Base-by-base conservation (phyloP, 1,284 basidiomycete genomes). In the Naganishia liquefaciens region DNA sequence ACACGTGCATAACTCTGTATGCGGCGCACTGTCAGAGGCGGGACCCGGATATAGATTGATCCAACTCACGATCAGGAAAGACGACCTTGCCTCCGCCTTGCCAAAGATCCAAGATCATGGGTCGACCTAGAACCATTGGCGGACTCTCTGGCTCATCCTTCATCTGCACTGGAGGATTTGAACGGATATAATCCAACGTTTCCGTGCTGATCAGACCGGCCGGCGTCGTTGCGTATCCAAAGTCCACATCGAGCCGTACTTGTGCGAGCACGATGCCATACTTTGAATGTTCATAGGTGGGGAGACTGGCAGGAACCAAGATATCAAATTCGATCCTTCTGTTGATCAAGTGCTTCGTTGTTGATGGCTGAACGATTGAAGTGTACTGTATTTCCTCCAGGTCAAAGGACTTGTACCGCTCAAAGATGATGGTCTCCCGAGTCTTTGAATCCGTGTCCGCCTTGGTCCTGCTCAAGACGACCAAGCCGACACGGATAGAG, bases 241-340 rank as follows among this genome's bases (percentile, higher is more conserved):
- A 51, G 49, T 51, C 49, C 7, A 51, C 28, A 5, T 51, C 49
- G 28, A 51, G 49, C 28, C 49, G 49, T 23, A 51, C 49, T 51
- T 51, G 49, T 5, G 49, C 49, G 27, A 51, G 49, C 6, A 51
- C 25, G 19, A 51, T 51, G 7, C 49, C 49, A n/a, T 51, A 51
- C 25, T 23, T 23, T 15, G 49, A 51, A n/a, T 51, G 49, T 30
- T 51, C 49, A 15, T 51, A 51, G 9, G 49, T 51, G 11, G 49
- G 25, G 2, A 51, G 27, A 33, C 49, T 33, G 28, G 49, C 49
- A 3, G 49, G 49, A 3, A 51, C 49, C 11, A 51, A 27, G 17
- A 51, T 51, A 13, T 51, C 49, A n/a, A 51, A 51, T 11, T 51
- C 49, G 49, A 51, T 28, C 27, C 25, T 10, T n/a, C 49, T 11